phyloP scores from a whole-genome alignment of 352 stramenopile genomes.

The Phytophthora tentaculata region DNA sequence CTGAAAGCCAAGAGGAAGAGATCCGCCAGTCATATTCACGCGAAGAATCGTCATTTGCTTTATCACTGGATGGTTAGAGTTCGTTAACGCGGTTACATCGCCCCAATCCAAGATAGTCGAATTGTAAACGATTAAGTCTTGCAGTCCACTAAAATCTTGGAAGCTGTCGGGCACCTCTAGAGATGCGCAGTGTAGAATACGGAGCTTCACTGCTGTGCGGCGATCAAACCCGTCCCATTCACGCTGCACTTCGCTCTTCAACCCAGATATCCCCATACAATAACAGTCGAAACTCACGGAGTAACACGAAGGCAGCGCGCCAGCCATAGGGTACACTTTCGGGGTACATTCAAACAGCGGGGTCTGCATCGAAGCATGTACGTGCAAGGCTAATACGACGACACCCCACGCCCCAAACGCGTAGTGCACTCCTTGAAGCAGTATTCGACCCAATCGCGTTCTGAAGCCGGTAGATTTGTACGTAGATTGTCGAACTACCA shows the following conservation, averaged over 20 bases:
- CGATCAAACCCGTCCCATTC: constrained; percentile 33
- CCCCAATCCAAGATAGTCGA: constrained; percentile 40
- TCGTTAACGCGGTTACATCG: constrained; percentile 29
- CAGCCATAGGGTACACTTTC: constrained; percentile 38
- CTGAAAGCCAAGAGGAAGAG: constrained; percentile 41
- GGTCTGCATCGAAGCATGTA: constrained; percentile 21
- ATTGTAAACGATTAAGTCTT: constrained; percentile 44
- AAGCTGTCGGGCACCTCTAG: constrained; percentile 44
- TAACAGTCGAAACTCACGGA: constrained; percentile 43
- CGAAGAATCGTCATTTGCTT: constrained; percentile 33
- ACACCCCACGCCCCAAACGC: constrained; percentile 23
- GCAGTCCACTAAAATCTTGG: constrained; percentile 35
- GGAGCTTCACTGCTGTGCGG: constrained; percentile 27
- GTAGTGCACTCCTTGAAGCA: constrained; percentile 8
- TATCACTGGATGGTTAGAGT: constrained; percentile 35
- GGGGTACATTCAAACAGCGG: constrained; percentile 24
- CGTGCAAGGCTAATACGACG: constrained; percentile 26
- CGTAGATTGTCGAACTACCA: neutral
- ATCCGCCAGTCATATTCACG: constrained; percentile 35
- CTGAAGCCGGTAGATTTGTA: constrained; percentile 6
- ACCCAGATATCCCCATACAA: constrained; percentile 10
- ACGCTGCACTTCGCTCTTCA: constrained; percentile 10
- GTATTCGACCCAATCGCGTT: neutral
- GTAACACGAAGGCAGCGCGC: constrained; percentile 37
- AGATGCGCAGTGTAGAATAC: constrained; percentile 36